Evolutionary conservation across 1,284 basidiomycete genomes (phyloP).

Genomic region (Leccinum griseonigrum): DNA sequence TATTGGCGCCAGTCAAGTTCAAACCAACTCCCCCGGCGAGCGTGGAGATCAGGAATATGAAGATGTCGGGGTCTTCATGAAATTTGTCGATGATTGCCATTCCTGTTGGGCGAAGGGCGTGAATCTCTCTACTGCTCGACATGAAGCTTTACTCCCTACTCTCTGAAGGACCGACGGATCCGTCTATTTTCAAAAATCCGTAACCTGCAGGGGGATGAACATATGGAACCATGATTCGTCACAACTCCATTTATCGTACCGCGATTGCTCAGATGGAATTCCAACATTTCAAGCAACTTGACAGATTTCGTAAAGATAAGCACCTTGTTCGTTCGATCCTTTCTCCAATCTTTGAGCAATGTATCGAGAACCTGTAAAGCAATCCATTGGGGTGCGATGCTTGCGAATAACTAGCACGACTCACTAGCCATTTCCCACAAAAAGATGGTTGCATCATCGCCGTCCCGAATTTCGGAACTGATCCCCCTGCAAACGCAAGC

Average conservation of each 20-base stretch:
- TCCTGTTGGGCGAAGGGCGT: conserved; percentile 42
- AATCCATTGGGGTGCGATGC: background rate
- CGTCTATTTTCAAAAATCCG: conserved; percentile 71
- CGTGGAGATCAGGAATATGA: conserved; percentile 79
- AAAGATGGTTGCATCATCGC: conserved; percentile 59
- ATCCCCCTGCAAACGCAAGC: conserved; percentile 52
- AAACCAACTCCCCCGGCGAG: conserved; percentile 75
- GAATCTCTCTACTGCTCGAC: conserved; percentile 4
- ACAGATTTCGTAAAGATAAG: conserved; percentile 86
- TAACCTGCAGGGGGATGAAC: conserved; percentile 42
- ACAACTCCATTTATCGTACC: conserved; percentile 34
- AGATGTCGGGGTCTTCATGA: conserved; percentile 70
- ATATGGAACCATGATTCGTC: background rate
- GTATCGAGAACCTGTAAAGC: conserved; percentile 56
- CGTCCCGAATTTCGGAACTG: conserved; percentile 57
- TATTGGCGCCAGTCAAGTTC: conserved; percentile 77
- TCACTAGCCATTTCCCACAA: conserved; percentile 84
- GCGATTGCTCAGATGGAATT: conserved; percentile 60
- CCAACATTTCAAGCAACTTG: conserved; percentile 78
- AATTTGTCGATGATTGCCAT: conserved; percentile 83
- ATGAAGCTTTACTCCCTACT: conserved; percentile 41
- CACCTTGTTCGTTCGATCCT: conserved; percentile 69
- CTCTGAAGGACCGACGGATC: conserved; percentile 60
- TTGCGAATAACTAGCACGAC: conserved; percentile 19
- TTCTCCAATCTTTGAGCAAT: conserved; percentile 64